Percentiles rank a stretch among this genome's conserved stretches.
phyloP scores from a whole-genome alignment of 176 grass and related monocot species.

The Otatea glauca region DNA sequence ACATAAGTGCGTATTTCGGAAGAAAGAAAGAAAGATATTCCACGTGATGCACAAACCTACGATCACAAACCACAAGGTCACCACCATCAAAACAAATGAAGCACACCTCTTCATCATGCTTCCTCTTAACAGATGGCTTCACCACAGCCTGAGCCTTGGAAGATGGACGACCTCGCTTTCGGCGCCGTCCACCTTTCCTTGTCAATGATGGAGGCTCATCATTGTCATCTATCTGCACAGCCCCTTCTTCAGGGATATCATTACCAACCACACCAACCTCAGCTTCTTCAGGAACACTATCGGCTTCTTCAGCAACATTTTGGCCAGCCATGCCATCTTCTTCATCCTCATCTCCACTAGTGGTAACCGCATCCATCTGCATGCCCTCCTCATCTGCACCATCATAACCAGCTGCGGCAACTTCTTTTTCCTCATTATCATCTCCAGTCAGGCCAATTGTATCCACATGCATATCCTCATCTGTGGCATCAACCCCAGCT shows the following conservation, averaged over 20 bases:
- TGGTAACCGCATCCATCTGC: constrained; percentile 25
- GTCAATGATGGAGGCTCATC: constrained; percentile 51
- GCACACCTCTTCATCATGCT: constrained; percentile 91
- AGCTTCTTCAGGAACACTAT: constrained; percentile 39
- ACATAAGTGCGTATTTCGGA: constrained; percentile 23
- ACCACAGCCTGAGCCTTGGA: constrained; percentile 55
- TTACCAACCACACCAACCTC: constrained; percentile 38
- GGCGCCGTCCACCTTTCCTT: constrained; percentile 61
- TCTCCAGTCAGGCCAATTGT: constrained; percentile 20
- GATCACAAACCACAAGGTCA: constrained; percentile 97
- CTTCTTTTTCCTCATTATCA: constrained; percentile 47
- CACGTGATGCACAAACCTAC: constrained; percentile 63
- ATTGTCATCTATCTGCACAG: constrained; percentile 42
- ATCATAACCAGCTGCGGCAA: constrained; percentile 11
- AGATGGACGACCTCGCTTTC: constrained; percentile 77
- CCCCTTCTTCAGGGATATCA: constrained; percentile 49
- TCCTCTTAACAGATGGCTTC: constrained; percentile 50
- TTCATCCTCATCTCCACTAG: constrained; percentile 45
- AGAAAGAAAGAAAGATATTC: constrained; percentile 28
- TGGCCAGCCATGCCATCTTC: constrained; percentile 37
- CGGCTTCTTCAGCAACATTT: constrained; percentile 46
- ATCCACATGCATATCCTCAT: constrained; percentile 37
- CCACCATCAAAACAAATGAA: constrained; percentile 99
- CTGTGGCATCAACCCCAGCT: constrained; percentile 3
- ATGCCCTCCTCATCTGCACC: constrained; percentile 44